Evolutionary conservation across 768 basidiomycete genomes (phyloP).

Genomic region (Mycena pura): DNA sequence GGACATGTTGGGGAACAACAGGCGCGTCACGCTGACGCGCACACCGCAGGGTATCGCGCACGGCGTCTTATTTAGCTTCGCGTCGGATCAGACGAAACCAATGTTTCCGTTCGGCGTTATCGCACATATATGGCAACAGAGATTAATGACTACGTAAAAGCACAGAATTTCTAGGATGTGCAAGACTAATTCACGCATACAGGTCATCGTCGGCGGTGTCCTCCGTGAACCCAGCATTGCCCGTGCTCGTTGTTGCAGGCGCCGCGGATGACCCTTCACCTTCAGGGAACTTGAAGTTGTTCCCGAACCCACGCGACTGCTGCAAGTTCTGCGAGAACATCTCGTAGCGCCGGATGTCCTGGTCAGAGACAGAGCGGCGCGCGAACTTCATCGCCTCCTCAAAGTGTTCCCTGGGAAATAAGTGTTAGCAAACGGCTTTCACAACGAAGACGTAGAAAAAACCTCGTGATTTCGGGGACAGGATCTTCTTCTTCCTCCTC

Average conservation of each 20-base stretch:
- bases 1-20: constrained; percentile 28
- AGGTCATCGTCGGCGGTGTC: constrained; percentile 90
- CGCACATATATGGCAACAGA: too few species aligned
- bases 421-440: constrained; percentile 14
- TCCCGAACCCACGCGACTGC: constrained; percentile 91
- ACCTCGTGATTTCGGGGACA: constrained; percentile 86
- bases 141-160: too few species aligned
- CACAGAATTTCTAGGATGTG: neutral
- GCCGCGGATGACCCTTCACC: constrained; percentile 48
- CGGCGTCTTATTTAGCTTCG: too few species aligned
- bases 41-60: too few species aligned
- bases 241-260: constrained; percentile 48
- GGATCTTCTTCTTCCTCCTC: constrained; percentile 85
- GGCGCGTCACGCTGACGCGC: constrained; percentile 26
- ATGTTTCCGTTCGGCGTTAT: too few species aligned
- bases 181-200: constrained; percentile 67
- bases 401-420: constrained; percentile 78
- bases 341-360: constrained; percentile 97
- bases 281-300: constrained; percentile 99
- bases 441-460: constrained; percentile 17
- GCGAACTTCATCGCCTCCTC: constrained; percentile 99
- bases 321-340: constrained; percentile 96
- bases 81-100: too few species aligned
- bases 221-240: constrained; percentile 83
- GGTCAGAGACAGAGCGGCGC: constrained; percentile 94